These are phyloP conservation scores for Alternaria sp. DNA, from an alignment of 2,329 filamentous ascomycete genomes.

Conservation along the genomic window DNA sequence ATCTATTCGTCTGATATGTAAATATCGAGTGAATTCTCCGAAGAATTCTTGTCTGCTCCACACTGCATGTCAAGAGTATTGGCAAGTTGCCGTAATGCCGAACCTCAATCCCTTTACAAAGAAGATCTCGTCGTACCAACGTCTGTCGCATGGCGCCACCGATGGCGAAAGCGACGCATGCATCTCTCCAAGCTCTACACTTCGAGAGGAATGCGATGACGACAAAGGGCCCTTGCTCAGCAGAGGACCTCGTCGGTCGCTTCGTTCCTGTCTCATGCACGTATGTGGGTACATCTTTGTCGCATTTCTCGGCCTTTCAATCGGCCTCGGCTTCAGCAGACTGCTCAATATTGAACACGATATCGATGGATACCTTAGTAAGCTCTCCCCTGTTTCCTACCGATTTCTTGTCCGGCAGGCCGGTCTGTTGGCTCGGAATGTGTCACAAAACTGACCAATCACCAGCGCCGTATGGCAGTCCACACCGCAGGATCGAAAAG, in stretches of 20 bases:
- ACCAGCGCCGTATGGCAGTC: conserved; percentile 4
- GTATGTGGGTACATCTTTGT: background rate
- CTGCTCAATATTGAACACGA: background rate
- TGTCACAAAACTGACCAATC: background rate
- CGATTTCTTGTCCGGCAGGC: background rate
- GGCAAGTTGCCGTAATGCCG: background rate
- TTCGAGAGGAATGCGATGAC: background rate
- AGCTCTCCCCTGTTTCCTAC: background rate
- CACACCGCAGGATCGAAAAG: conserved; percentile 3
- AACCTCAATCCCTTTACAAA: conserved; percentile 6
- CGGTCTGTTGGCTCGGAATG: background rate
- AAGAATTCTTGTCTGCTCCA: background rate
- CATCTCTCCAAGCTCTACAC: background rate
- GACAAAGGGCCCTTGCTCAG: background rate
- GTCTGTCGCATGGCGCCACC: background rate
- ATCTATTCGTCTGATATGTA: background rate
- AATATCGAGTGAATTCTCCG: background rate
- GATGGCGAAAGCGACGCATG: background rate
- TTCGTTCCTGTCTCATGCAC: background rate
- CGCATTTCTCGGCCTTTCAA: background rate
- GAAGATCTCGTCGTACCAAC: background rate
- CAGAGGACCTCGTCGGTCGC: background rate
- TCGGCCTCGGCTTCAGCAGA: conserved; percentile 1
- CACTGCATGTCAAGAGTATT: background rate
- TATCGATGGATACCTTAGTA: conserved; percentile 12